Percentiles rank a stretch among this genome's conserved stretches.
Conservation (phyloP, 2,329 filamentous ascomycete species). For the Fusarium penzigii region DNA sequence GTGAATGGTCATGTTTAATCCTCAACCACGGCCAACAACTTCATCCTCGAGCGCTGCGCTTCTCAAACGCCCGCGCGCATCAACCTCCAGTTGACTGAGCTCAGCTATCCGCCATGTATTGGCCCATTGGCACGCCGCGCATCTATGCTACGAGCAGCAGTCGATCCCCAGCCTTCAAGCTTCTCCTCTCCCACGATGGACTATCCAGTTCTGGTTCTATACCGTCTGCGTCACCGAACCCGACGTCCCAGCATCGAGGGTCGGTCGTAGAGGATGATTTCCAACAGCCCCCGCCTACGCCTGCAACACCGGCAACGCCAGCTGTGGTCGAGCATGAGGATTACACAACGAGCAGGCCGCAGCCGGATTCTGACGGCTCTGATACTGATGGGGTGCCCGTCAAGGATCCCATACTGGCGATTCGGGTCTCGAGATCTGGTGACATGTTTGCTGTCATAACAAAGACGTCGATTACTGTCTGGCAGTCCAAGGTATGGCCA, state of each 20-base stretch:
- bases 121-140: constrained; percentile 82
- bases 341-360: constrained; percentile 24
- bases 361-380: constrained; percentile 29
- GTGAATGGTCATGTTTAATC: constrained; percentile 30
- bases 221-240: constrained; percentile 12
- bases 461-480: constrained; percentile 81
- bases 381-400: constrained; percentile 40
- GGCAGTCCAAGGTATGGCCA: constrained; percentile 82
- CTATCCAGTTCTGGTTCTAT: constrained; percentile 40
- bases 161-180: constrained; percentile 50
- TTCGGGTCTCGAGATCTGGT: constrained; percentile 76
- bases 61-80: neutral
- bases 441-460: constrained; percentile 88
- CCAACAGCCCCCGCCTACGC: constrained; percentile 43
- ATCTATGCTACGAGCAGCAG: constrained; percentile 78
- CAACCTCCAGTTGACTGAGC: constrained; percentile 27
- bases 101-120: constrained; percentile 69
- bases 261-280: constrained; percentile 37
- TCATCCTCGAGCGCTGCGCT: constrained; percentile 7
- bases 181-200: constrained; percentile 63
- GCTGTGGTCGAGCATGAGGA: constrained; percentile 60
- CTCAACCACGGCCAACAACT: constrained; percentile 16
- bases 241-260: constrained; percentile 25
- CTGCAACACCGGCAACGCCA: constrained; percentile 57
- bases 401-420: constrained; percentile 69